These are phyloP conservation scores for Cydonia oblonga DNA, from an alignment of 331 rosid genomes.

Conservation along the genomic window DNA sequence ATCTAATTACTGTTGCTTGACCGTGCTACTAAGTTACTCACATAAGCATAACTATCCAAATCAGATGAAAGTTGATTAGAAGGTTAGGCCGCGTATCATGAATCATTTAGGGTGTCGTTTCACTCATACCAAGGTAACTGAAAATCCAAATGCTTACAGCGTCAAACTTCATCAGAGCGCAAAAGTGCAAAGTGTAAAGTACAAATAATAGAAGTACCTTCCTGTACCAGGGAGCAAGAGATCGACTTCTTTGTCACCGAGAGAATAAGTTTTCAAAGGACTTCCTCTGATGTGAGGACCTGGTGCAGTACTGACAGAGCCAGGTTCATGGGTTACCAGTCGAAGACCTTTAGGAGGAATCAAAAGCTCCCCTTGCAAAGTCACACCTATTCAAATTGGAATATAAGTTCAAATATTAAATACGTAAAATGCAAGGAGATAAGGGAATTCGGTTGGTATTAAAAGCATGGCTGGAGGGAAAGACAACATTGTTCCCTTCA, in stretches of 20 bases:
- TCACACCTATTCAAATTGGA: slow-evolving; percentile 29
- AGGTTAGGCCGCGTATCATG: not conserved
- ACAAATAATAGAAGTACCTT: slow-evolving; percentile 34
- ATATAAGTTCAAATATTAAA: not conserved
- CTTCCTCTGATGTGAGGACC: too few species aligned
- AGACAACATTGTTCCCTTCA: too few species aligned
- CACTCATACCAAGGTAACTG: not conserved
- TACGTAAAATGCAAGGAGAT: not conserved
- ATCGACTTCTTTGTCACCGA: slow-evolving; percentile 45
- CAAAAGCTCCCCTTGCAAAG: slow-evolving; percentile 25
- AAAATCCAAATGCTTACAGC: not conserved
- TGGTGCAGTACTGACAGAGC: slow-evolving; percentile 31
- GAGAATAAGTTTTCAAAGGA: too few species aligned
- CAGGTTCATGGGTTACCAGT: slow-evolving; percentile 76
- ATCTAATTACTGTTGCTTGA: not conserved
- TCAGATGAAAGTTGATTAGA: not conserved
- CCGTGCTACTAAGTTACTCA: not conserved
- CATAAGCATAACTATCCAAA: not conserved
- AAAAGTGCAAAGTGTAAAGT: not conserved
- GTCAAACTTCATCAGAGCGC: not conserved
- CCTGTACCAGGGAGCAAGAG: slow-evolving; percentile 77
- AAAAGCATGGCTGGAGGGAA: too few species aligned
- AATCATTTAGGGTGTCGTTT: not conserved
- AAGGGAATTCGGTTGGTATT: too few species aligned
- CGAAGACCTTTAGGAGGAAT: slow-evolving; percentile 48